These are phyloP conservation scores for Aspergillus costaricaensis DNA, from an alignment of 2,329 filamentous ascomycete species.

Conservation along the genomic window DNA sequence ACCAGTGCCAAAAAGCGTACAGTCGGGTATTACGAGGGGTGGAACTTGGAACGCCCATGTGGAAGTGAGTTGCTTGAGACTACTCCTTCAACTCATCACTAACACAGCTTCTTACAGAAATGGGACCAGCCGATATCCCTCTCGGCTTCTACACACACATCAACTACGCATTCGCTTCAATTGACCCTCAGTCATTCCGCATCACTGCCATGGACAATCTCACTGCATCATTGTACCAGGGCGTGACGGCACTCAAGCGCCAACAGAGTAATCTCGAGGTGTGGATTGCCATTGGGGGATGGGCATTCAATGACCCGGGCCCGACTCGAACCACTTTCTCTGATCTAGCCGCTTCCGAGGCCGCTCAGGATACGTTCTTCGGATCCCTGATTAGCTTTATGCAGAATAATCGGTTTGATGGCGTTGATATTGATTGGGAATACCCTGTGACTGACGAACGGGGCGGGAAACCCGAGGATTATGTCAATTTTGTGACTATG, in stretches of 20 bases:
- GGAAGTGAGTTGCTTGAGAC: conserved; percentile 1
- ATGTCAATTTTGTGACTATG: conserved; percentile 14
- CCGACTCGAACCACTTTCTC: conserved; percentile 18
- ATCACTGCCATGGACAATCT: conserved; percentile 29
- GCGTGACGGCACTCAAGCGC: conserved; percentile 39
- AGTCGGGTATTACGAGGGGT: conserved; percentile 44
- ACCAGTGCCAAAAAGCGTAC: conserved; percentile 6
- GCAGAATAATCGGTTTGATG: conserved; percentile 14
- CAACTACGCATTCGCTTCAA: conserved; percentile 47
- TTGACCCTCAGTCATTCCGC: conserved; percentile 41
- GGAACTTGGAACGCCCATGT: conserved; percentile 29
- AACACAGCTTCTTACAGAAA: conserved; percentile 3
- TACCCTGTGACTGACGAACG: conserved; percentile 18
- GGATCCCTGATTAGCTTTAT: conserved; percentile 18
- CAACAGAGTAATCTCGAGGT: conserved; percentile 19
- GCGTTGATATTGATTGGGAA: conserved; percentile 22
- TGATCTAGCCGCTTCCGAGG: conserved; percentile 19
- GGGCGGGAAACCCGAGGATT: conserved; percentile 12
- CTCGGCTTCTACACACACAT: conserved; percentile 31
- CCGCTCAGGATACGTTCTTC: conserved; percentile 14
- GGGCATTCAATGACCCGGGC: conserved; percentile 28
- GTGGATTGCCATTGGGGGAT: conserved; percentile 30
- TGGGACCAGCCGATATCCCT: conserved; percentile 23
- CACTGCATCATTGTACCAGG: conserved; percentile 18
- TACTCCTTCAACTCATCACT: not conserved